These are phyloP conservation scores for Carpinus fangiana DNA, from an alignment of 306 rosid genomes.

Conservation along the genomic window DNA sequence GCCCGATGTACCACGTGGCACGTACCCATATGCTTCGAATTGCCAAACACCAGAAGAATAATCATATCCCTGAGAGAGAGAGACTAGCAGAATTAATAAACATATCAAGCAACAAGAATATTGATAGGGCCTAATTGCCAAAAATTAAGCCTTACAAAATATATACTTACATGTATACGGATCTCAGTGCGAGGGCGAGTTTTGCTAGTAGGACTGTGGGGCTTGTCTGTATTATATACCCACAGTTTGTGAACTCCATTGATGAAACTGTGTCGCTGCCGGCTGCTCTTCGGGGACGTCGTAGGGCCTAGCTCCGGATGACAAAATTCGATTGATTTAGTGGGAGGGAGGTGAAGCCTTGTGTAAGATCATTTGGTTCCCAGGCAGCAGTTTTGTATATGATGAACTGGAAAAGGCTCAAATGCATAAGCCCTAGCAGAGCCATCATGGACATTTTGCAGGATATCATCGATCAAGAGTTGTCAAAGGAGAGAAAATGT, in stretches of 20 bases:
- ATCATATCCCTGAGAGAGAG: slow-evolving; percentile 12
- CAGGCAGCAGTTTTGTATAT: background rate
- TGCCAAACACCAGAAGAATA: slow-evolving; percentile 28
- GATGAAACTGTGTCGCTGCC: slow-evolving; percentile 31
- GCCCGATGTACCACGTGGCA: slow-evolving; percentile 24
- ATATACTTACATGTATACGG: slow-evolving; percentile 16
- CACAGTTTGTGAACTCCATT: slow-evolving; percentile 37
- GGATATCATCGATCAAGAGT: background rate
- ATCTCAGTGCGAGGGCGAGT: slow-evolving; percentile 44
- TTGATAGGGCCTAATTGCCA: background rate
- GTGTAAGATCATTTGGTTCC: slow-evolving; percentile 24
- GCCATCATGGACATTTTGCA: background rate
- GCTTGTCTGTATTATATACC: slow-evolving; percentile 38
- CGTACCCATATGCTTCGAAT: slow-evolving; percentile 29
- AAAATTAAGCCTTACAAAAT: background rate
- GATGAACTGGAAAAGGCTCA: background rate
- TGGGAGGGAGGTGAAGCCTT: slow-evolving; percentile 29
- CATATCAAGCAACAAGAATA: too few species aligned
- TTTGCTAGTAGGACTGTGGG: slow-evolving; percentile 7
- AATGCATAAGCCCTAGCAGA: background rate
- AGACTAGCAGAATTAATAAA: too few species aligned
- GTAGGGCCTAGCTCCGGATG: slow-evolving; percentile 41
- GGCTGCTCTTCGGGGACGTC: slow-evolving; percentile 16
- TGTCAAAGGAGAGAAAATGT: background rate
- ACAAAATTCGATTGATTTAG: slow-evolving; percentile 24